phyloP scores from a whole-genome alignment of 768 basidiomycete species.

The Guyanaporus albipodus region DNA sequence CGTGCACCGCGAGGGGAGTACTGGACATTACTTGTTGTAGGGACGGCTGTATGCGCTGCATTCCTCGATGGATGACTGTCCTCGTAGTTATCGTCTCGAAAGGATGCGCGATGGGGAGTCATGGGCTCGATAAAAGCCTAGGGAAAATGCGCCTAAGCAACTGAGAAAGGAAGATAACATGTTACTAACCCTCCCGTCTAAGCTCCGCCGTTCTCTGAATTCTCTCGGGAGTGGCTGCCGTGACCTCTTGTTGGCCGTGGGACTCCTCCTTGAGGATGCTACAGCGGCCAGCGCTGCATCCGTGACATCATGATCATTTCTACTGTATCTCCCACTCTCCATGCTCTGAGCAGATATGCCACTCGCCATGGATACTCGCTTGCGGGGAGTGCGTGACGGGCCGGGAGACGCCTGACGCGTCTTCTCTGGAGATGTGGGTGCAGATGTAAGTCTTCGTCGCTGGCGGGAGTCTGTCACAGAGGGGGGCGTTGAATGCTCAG shows the following conservation, averaged over 20 bases:
- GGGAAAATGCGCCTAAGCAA: conserved; percentile 2
- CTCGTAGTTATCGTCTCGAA: conserved; percentile 23
- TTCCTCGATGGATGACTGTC: conserved; percentile 22
- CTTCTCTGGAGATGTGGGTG: conserved; percentile 45
- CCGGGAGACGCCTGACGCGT: conserved; percentile 37
- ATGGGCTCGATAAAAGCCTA: conserved; percentile 37
- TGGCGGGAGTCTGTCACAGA: conserved; percentile 19
- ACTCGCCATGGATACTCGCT: conserved; percentile 38
- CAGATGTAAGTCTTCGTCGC: conserved; percentile 45
- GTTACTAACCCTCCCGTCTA: conserved; percentile 41
- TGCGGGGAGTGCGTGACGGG: conserved; percentile 40
- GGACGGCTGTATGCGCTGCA: conserved; percentile 20
- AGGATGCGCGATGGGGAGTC: conserved; percentile 34
- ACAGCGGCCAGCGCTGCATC: conserved; percentile 60
- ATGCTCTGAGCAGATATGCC: conserved; percentile 27
- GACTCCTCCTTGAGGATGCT: conserved; percentile 52
- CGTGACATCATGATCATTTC: conserved; percentile 39
- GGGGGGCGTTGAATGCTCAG: conserved; percentile 38
- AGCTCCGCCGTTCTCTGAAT: conserved; percentile 37
- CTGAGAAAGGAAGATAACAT: background rate
- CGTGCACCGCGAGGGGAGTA: conserved; percentile 30
- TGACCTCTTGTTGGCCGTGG: conserved; percentile 40
- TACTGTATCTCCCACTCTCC: conserved; percentile 21
- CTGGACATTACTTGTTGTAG: conserved; percentile 20
- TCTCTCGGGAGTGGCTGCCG: conserved; percentile 50